Base-by-base conservation (phyloP, 2,329 filamentous ascomycete species). In the Anthostomella pinea region DNA sequence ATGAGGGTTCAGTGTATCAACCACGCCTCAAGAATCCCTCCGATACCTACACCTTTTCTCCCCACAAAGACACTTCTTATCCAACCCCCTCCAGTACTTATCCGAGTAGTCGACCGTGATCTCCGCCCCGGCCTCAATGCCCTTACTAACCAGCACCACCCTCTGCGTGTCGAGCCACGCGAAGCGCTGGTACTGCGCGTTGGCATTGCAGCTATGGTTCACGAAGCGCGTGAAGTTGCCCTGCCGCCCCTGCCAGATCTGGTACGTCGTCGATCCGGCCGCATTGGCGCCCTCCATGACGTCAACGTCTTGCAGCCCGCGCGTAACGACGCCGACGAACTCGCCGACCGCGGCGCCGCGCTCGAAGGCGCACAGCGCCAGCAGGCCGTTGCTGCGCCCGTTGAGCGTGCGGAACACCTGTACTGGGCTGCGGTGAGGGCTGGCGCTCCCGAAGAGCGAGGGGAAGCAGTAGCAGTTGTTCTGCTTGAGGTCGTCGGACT, bases 191-290 rank as follows among this genome's bases (percentile, higher is more conserved):
- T 75, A 77, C 49, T 77, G 74, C 34, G 69, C 68, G 44, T 79
- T 79, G 2, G 75, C 69, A 11, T 69, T 67, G 53, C 75, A 79
- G 28, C 72, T 77, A 48, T 79, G 74, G 51, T 79, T 79, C 25
- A 78, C 69, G 47, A 80, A 79, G 1, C 74, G 63, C 2, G 75
- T 79, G 45, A 73, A 77, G 48, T 79, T 79, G 3, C 75, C 72
- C 53, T 69, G 65, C 35, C 58, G 57, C 1, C 73, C 75, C 50
- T 80, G 75, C 64, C 68, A 79, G 36, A 79, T 78, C 50, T 80
- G 75, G 47, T 78, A 80, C 2, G 46, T 49, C n/a, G 33, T 18
- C 39, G 45, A 49, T 4, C 52, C 49, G 0, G 65, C 63, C 1
- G 64, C n/a, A n/a, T n/a, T n/a, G n/a, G n/a, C 65, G 18, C 66